Evolutionary conservation across 257 asterid species (phyloP).

Genomic region (Nyctanthes arbortristis): DNA sequence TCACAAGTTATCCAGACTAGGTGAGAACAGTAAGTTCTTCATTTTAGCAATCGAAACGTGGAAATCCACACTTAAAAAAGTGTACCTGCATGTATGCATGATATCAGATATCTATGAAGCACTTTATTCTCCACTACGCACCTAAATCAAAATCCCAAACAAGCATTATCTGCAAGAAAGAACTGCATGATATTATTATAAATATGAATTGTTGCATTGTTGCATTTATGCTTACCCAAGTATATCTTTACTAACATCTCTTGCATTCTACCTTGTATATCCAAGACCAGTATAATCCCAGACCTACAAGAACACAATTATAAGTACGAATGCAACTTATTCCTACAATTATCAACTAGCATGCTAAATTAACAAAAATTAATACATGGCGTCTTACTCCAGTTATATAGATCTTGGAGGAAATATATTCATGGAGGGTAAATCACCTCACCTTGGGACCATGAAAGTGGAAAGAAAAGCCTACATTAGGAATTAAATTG

Average conservation of each 20-base stretch:
- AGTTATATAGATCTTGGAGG: neutral
- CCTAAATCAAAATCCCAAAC: conserved; percentile 49
- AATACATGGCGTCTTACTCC: neutral
- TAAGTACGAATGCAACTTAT: conserved; percentile 11
- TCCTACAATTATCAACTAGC: neutral
- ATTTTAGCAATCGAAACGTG: neutral
- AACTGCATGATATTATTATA: conserved; percentile 18
- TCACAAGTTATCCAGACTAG: neutral
- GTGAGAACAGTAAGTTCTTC: conserved; percentile 3
- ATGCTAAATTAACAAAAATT: neutral
- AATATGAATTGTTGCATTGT: conserved; percentile 19
- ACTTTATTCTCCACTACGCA: conserved; percentile 99
- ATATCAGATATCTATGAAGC: conserved; percentile 73
- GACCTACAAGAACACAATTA: conserved; percentile 49
- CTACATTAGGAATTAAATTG: conserved; percentile 4
- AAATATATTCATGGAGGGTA: too few species aligned
- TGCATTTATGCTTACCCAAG: conserved; percentile 68
- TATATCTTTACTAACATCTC: conserved; percentile 70
- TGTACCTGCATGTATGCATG: conserved; percentile 84
- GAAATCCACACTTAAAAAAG: conserved; percentile 21
- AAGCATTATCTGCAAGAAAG: conserved; percentile 29
- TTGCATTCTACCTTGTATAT: conserved; percentile 81
- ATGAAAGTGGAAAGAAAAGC: neutral
- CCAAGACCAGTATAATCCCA: conserved; percentile 99
- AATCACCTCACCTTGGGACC: too few species aligned